Base-by-base conservation (phyloP, 2,329 filamentous ascomycete species). In the Thermoascus crustaceus region DNA sequence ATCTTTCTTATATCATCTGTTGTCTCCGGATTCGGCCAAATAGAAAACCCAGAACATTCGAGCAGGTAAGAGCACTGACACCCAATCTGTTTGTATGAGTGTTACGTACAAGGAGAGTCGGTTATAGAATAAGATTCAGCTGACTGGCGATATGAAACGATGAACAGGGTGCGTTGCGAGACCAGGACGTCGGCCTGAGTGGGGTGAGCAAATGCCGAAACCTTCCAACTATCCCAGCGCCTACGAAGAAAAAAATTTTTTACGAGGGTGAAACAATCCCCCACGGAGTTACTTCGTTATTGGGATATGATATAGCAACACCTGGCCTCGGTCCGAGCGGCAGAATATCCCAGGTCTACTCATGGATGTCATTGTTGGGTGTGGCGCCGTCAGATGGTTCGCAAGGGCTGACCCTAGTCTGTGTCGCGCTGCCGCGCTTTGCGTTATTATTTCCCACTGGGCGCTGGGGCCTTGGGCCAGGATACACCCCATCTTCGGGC, bases 381-480 rank as follows among this genome's bases (percentile, higher is more conserved):
- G 26, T 29, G 26, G 14, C n/a, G n/a, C n/a, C n/a, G n/a, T n/a
- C n/a, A n/a, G n/a, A n/a, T n/a, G n/a, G n/a, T n/a, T n/a, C n/a
- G n/a, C n/a, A n/a, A n/a, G 26, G 26, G 18, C 26, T 16, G 26
- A 9, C 26, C 26, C 26, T 29, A 29, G 13, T 13, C 18, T 10
- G n/a, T 17, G n/a, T 29, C 26, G 26, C 10, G 26, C 26, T 13
- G 26, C 26, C 26, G 26, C 26, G 26, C 26, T 29, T 29, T 29
- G 26, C 26, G 26, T 29, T 29, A 16, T 16, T 29, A 29, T 29
- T 29, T 29, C n/a, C 6, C 26, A 9, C 26, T 29, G 13, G 13
- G 26, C n/a, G n/a, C 26, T 17, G 14, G 18, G 26, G n/a, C 18
- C 26, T 16, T 29, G 6, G 7, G n/a, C 16, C 26, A 9, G 13